Conservation (phyloP, 83 land plant genomes). For the Thuja plicata region DNA sequence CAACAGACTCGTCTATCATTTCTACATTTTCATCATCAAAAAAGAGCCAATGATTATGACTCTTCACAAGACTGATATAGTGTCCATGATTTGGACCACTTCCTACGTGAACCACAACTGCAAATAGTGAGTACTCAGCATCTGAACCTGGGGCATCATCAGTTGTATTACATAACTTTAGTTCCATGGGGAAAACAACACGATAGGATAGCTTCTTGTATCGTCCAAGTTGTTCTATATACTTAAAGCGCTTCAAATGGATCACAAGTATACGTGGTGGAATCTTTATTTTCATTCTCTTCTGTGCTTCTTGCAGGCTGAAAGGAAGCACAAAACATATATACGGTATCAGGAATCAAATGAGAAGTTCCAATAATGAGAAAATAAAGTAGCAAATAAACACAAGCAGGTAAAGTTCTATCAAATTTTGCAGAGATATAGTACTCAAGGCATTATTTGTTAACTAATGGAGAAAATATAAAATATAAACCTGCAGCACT, state of each 20-base stretch:
- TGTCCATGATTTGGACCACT: conserved; percentile 94
- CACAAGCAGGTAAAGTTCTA: background rate
- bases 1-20: conserved; percentile 81
- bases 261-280: conserved; percentile 83
- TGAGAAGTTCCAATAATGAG: background rate
- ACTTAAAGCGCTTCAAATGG: conserved; percentile 86
- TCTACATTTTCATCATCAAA: conserved; percentile 94
- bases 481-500: conserved; percentile 76
- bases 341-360: background rate
- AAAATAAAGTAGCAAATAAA: background rate
- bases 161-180: conserved; percentile 83
- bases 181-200: conserved; percentile 85
- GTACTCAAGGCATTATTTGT: background rate
- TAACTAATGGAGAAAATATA: background rate
- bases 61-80: conserved; percentile 85
- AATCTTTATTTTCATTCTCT: conserved; percentile 90
- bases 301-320: conserved; percentile 94
- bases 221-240: conserved; percentile 88
- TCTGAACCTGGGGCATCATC: conserved; percentile 77
- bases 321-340: conserved; percentile 1
- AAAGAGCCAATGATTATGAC: conserved; percentile 91
- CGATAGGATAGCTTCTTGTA: conserved; percentile 89
- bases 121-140: conserved; percentile 82
- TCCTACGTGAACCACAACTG: conserved; percentile 91
- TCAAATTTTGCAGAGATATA: background rate